A percentile compares a stretch with the other conserved stretches of the same genome.
phyloP scores from a whole-genome alignment of 352 stramenopile species.

The Discostella stelligera region DNA sequence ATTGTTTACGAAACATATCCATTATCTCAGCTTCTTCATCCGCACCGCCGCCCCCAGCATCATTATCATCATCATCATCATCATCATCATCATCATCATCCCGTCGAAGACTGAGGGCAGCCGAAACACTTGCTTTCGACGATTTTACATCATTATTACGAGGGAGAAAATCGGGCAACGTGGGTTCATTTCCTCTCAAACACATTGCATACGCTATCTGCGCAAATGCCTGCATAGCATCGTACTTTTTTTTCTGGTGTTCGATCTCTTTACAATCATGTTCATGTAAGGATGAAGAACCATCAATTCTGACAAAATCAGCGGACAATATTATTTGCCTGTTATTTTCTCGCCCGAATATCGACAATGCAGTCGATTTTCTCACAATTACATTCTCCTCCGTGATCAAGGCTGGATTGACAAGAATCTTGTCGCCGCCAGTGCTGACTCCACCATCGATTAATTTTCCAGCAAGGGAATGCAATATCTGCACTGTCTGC shows the following conservation, averaged over 20 bases:
- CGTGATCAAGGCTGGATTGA: constrained; percentile 2
- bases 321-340: not conserved
- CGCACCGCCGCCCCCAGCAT: not conserved
- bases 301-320: constrained; percentile 6
- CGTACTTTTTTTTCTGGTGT: constrained; percentile 12
- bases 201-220: constrained; percentile 19
- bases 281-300: not conserved
- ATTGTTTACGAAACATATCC: not conserved
- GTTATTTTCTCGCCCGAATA: not conserved
- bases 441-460: not conserved
- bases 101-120: not conserved
- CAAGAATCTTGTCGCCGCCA: not conserved
- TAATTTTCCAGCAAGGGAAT: constrained; percentile 18
- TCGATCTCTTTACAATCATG: not conserved
- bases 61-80: no score
- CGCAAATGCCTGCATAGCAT: constrained; percentile 22
- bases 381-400: not conserved
- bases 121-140: not conserved
- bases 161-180: not conserved
- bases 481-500: constrained; percentile 15
- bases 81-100: no score
- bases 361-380: not conserved
- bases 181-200: not conserved
- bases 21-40: constrained; percentile 2
- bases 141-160: not conserved